Conservation (phyloP, 768 basidiomycete genomes). For the Amylocystis lapponica region DNA sequence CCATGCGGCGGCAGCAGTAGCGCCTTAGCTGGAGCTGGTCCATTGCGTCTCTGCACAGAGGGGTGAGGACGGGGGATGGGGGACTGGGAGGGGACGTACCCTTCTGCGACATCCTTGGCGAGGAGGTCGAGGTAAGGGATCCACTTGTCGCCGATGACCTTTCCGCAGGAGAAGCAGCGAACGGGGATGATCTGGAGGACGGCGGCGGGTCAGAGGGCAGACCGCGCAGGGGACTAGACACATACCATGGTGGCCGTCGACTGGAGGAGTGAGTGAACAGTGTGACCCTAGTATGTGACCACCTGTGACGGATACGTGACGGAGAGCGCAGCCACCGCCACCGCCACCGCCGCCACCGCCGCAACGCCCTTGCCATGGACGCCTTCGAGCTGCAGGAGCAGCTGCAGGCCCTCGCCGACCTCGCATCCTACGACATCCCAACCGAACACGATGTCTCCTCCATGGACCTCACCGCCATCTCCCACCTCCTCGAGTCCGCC, state of each 20-base stretch:
- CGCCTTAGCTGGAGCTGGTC: constrained; percentile 86
- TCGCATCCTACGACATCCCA: constrained; percentile 56
- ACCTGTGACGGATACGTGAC: constrained; percentile 5
- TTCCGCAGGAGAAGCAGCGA: constrained; percentile 93
- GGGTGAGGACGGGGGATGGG: background rate
- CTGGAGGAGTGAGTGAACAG: background rate
- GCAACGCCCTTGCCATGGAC: constrained; percentile 15
- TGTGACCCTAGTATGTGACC: background rate
- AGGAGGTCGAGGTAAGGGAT: constrained; percentile 78
- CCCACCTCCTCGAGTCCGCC: constrained; percentile 58
- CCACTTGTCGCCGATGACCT: constrained; percentile 98
- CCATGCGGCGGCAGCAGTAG: constrained; percentile 97
- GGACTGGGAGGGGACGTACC: constrained; percentile 46
- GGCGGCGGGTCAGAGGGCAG: background rate
- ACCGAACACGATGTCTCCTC: constrained; percentile 60
- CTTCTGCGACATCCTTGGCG: constrained; percentile 78
- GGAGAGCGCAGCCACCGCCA: no score
- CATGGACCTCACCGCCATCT: constrained; percentile 40
- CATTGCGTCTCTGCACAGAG: constrained; percentile 66
- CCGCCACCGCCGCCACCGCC: no score
- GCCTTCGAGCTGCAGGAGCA: constrained; percentile 78
- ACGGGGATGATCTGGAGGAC: constrained; percentile 83
- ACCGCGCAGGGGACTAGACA: constrained; percentile 5
- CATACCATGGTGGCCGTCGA: background rate
- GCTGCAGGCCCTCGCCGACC: constrained; percentile 57